Evolutionary conservation across 225 moss, liverwort and hornwort species (phyloP), one percentile per base, ranked within the genome.

Genomic region (Neckera pumila): DNA sequence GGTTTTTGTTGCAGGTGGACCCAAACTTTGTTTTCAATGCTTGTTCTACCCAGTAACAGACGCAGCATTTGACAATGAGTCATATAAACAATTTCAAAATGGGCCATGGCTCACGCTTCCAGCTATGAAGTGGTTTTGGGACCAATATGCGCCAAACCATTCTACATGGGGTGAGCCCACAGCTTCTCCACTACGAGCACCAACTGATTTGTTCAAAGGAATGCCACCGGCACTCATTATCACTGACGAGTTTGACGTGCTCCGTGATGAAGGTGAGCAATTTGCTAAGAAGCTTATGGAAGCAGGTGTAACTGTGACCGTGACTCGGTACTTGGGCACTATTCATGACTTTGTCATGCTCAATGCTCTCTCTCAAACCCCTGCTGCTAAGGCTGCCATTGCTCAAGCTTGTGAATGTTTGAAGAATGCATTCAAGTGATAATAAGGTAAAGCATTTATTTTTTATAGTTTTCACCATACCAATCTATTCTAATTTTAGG

Each of bases 41-140:
- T 81, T 94, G 5, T 94, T 94, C 45, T 94, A 94, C 6, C 92
- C 93, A 0, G 92, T 94, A 3, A 94, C 92, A 0, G 45, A 91
- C 0, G 92, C 89, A 0, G 56, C 92, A 1, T 94, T 94, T 7
- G 89, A 94, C 2, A 94, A 76, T 2, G 87, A 90, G 0, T 91
- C 92, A 0, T 92, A 89, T 2, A 92, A 89, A 17, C 9, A 62
- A 10, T 94, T 92, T 69, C 88, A 92, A 0, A 85, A 91, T 16
- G 93, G 93, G 2, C 92, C 93, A 6, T 94, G 92, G 93, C 87
- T 94, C 2, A 92, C 93, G 0, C 89, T 91, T 2, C 79, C 63
- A 0, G 85, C 92, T 6, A 94, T 94, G 93, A 91, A 91, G 38
- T 94, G 93, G 93, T 94, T 94, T 8, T 94, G 93, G 93, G 84